Evolutionary conservation across 192 early-diverging fungal genomes (phyloP).

Genomic region (Coemansia biformis): DNA sequence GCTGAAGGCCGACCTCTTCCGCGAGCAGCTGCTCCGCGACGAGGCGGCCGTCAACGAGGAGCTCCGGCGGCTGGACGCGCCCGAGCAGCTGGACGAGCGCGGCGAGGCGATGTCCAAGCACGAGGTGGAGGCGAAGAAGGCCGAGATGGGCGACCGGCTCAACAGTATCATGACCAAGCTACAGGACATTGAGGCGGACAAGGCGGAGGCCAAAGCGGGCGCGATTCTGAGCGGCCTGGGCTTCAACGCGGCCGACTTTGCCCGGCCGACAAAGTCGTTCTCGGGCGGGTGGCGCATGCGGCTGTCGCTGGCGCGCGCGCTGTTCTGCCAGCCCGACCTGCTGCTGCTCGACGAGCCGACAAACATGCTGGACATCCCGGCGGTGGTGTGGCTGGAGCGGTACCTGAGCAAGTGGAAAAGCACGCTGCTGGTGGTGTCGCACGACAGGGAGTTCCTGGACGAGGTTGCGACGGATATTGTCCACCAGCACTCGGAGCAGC

Average conservation of each 20-base stretch:
- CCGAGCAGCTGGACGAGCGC: slow-evolving; percentile 44
- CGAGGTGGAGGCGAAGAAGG: slow-evolving; percentile 55
- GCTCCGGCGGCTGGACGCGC: slow-evolving; percentile 36
- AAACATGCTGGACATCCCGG: slow-evolving; percentile 92
- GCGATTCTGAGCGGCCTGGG: slow-evolving; percentile 96
- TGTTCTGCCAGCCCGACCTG: slow-evolving; percentile 93
- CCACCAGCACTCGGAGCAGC: slow-evolving; percentile 85
- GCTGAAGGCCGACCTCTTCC: slow-evolving; percentile 87
- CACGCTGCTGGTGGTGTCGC: slow-evolving; percentile 92
- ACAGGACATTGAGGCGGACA: slow-evolving; percentile 94
- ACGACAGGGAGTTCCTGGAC: slow-evolving; percentile 98
- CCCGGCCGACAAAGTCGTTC: slow-evolving; percentile 84
- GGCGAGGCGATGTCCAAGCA: slow-evolving; percentile 51
- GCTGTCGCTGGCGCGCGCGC: slow-evolving; percentile 88
- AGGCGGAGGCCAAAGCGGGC: slow-evolving; percentile 93
- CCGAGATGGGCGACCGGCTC: slow-evolving; percentile 54
- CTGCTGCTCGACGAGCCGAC: slow-evolving; percentile 89
- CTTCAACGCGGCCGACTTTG: slow-evolving; percentile 72
- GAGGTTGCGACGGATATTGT: slow-evolving; percentile 96
- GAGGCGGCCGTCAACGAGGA: slow-evolving; percentile 63
- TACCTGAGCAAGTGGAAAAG: slow-evolving; percentile 89
- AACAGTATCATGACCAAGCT: slow-evolving; percentile 82
- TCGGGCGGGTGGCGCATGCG: slow-evolving; percentile 99
- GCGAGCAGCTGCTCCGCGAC: slow-evolving; percentile 81
- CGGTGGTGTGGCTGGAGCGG: slow-evolving; percentile 95